These are phyloP conservation scores for Lasiodiplodia hormozganensis DNA, from an alignment of 2,329 filamentous ascomycete species.

Conservation along the genomic window DNA sequence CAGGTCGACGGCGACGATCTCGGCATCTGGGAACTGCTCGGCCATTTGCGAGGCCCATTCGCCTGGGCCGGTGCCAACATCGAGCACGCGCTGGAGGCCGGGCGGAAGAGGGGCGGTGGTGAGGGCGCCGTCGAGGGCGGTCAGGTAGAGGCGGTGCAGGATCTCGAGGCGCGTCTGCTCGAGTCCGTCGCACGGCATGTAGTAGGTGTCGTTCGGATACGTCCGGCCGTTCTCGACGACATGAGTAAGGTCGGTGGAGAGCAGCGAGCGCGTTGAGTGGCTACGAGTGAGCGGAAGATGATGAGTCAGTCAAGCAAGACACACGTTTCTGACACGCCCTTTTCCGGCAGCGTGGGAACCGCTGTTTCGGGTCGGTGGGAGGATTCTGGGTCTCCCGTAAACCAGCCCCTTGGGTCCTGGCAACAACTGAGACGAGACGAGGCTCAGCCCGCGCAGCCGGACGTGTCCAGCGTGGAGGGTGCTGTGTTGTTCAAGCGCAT, in stretches of 20 bases:
- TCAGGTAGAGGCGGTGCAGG: conserved; percentile 67
- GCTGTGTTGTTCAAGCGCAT: not conserved
- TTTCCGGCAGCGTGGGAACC: conserved; percentile 22
- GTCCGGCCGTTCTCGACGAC: conserved; percentile 66
- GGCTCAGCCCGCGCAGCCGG: not conserved
- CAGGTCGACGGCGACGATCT: conserved; percentile 58
- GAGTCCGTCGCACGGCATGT: conserved; percentile 70
- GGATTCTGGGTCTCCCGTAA: conserved; percentile 9
- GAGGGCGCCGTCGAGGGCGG: conserved; percentile 44
- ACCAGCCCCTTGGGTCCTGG: conserved; percentile 7
- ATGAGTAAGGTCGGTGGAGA: conserved; percentile 60
- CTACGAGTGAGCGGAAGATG: conserved; percentile 2
- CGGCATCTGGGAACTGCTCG: conserved; percentile 49
- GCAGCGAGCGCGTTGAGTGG: conserved; percentile 45
- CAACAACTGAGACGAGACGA: not conserved
- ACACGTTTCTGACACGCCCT: conserved; percentile 1
- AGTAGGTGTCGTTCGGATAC: conserved; percentile 68
- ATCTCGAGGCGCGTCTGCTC: conserved; percentile 70
- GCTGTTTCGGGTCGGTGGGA: conserved; percentile 17
- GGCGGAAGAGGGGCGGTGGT: conserved; percentile 43
- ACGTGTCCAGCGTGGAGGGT: not conserved
- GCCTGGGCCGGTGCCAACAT: conserved; percentile 57
- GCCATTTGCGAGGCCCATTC: conserved; percentile 59
- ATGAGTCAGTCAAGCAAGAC: conserved; percentile 18
- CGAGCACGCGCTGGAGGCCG: conserved; percentile 41